A percentile compares a stretch with the other conserved stretches of the same genome.
Conservation (phyloP, 1,284 basidiomycete species). For the Trametes polyzona region DNA sequence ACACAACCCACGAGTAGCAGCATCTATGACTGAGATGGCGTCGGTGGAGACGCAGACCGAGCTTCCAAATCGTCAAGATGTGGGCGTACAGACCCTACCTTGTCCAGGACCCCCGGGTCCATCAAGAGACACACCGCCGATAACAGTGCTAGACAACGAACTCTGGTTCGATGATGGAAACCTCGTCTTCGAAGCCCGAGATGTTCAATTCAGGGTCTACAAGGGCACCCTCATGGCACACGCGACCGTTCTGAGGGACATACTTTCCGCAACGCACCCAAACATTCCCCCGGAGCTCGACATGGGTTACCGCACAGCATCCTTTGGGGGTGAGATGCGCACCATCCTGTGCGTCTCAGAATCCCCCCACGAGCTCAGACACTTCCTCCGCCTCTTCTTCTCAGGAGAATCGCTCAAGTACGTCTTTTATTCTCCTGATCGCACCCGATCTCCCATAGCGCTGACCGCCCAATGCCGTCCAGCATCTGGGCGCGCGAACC, state of each 20-base stretch:
- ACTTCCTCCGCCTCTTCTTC: constrained; percentile 3
- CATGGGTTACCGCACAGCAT: not conserved
- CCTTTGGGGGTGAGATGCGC: not conserved
- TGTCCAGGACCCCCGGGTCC: too few relatives aligned
- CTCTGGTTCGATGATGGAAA: constrained; percentile 33
- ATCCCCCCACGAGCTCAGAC: not conserved
- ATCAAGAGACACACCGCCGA: too few relatives aligned
- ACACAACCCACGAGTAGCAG: too few relatives aligned
- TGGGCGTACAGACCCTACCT: too few relatives aligned
- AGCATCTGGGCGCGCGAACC: not conserved
- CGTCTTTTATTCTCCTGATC: not conserved
- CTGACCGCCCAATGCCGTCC: not conserved
- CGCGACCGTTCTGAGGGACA: constrained; percentile 28
- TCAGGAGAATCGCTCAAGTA: not conserved
- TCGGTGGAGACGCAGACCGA: too few relatives aligned
- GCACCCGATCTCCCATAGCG: not conserved
- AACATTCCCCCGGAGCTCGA: not conserved
- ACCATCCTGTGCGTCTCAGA: not conserved
- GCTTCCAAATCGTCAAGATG: too few relatives aligned
- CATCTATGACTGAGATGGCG: too few relatives aligned
- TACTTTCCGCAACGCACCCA: constrained; percentile 27
- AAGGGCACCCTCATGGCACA: constrained; percentile 24
- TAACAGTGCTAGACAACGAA: constrained; percentile 17
- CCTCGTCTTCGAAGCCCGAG: constrained; percentile 23
- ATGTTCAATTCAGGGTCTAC: constrained; percentile 26